These are phyloP conservation scores for Vaccinium corymbosum DNA, from an alignment of 148 eudicot genomes.

Conservation along the genomic window DNA sequence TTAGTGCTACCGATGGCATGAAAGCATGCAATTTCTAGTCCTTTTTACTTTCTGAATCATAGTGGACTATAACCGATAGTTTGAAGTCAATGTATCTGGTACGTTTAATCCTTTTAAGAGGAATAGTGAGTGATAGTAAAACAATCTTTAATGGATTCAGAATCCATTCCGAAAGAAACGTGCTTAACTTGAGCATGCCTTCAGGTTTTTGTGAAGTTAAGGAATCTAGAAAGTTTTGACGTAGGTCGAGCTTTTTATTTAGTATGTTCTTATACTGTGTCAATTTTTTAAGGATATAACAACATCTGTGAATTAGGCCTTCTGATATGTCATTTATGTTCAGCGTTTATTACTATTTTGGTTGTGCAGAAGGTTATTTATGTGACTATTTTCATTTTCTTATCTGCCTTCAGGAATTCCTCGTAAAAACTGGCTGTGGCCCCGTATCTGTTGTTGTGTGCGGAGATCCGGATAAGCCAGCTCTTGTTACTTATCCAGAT, in stretches of 20 bases:
- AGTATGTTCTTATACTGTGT: neutral
- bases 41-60: neutral
- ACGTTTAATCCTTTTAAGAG: neutral
- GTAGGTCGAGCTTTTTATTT: neutral
- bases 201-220: neutral
- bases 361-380: neutral
- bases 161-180: neutral
- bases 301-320: neutral
- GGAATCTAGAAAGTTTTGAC: neutral
- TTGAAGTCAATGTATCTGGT: neutral
- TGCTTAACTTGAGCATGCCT: slow-evolving; percentile 9
- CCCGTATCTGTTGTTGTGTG: slow-evolving; percentile 61
- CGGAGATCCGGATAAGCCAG: slow-evolving; percentile 90
- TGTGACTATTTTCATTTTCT: slow-evolving; percentile 6
- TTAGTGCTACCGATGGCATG: neutral
- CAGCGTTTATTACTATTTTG: neutral
- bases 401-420: slow-evolving; percentile 57
- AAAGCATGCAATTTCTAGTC: neutral
- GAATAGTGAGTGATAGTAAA: neutral
- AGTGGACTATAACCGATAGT: neutral
- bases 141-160: neutral
- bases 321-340: slow-evolving; percentile 5
- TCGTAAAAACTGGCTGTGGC: slow-evolving; percentile 65
- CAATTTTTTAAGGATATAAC: neutral
- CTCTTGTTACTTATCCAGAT: slow-evolving; percentile 89